Conservation (phyloP, 495 filamentous ascomycete species). For the Neohortaea acidophila region DNA sequence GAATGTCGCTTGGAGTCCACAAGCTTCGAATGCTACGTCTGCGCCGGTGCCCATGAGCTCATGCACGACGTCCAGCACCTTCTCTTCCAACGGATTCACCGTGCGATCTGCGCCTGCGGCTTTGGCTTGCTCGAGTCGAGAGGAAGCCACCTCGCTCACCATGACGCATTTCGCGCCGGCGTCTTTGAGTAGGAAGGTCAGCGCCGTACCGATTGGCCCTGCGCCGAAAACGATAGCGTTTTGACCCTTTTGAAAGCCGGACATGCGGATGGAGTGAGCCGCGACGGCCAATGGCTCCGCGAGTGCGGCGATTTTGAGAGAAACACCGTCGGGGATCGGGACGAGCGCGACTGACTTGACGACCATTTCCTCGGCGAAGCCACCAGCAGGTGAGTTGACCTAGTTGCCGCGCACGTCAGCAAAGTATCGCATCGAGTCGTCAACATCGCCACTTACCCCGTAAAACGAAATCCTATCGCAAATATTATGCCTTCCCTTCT, state of each 20-base stretch:
- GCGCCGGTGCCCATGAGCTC: constrained; percentile 1
- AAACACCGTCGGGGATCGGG: constrained; percentile 1
- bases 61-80: background rate
- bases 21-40: constrained; percentile 9
- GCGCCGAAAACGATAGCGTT: constrained; percentile 3
- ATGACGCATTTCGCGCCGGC: background rate
- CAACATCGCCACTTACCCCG: constrained; percentile 1
- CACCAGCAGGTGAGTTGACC: background rate
- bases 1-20: constrained; percentile 5
- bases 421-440: too few species aligned
- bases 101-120: constrained; percentile 2
- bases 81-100: constrained; percentile 2
- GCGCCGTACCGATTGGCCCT: constrained; percentile 4
- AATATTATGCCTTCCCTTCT: background rate
- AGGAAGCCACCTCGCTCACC: constrained; percentile 3
- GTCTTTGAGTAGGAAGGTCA: constrained; percentile 2
- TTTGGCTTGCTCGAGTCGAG: background rate
- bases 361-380: constrained; percentile 2
- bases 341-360: background rate
- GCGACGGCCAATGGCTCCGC: constrained; percentile 6
- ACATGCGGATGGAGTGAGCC: constrained; percentile 1
- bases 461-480: constrained; percentile 1
- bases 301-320: constrained; percentile 2
- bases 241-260: background rate
- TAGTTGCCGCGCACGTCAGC: too few species aligned